Evolutionary conservation across 208 protist genomes (phyloP).

Genomic region (Trypanosoma congolense): DNA sequence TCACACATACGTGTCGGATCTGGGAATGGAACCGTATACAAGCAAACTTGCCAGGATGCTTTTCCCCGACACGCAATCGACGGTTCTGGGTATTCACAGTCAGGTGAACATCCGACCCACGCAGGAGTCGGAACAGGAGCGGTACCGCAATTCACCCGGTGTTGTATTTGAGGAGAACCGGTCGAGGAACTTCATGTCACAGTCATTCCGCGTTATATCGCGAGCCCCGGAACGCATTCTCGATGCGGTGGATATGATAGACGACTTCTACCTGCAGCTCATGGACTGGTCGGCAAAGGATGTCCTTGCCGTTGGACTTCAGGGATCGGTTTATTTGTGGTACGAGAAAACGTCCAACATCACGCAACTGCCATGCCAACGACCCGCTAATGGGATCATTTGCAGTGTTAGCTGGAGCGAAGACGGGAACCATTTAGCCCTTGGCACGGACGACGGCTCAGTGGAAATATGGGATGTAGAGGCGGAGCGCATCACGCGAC

Average conservation of each 20-base stretch:
- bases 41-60: constrained; percentile 65
- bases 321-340: constrained; percentile 96
- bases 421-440: constrained; percentile 83
- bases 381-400: constrained; percentile 59
- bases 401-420: constrained; percentile 92
- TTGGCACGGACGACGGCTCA: constrained; percentile 82
- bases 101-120: constrained; percentile 16
- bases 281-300: constrained; percentile 95
- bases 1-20: constrained; percentile 5
- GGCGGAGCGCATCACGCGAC: constrained; percentile 62
- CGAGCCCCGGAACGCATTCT: constrained; percentile 94
- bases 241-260: constrained; percentile 96
- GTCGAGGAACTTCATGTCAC: constrained; percentile 69
- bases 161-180: constrained; percentile 85
- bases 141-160: constrained; percentile 60
- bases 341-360: constrained; percentile 93
- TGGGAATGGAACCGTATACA: constrained; percentile 76
- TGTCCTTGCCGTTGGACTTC: constrained; percentile 96
- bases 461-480: constrained; percentile 93
- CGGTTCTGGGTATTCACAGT: constrained; percentile 57
- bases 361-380: constrained; percentile 72
- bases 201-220: constrained; percentile 87
- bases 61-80: constrained; percentile 63
- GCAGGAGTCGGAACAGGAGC: constrained; percentile 33
- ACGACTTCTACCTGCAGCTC: constrained; percentile 99